phyloP scores from a whole-genome alignment of 2,329 filamentous ascomycete species.

The Tolypocladium inflatum region DNA sequence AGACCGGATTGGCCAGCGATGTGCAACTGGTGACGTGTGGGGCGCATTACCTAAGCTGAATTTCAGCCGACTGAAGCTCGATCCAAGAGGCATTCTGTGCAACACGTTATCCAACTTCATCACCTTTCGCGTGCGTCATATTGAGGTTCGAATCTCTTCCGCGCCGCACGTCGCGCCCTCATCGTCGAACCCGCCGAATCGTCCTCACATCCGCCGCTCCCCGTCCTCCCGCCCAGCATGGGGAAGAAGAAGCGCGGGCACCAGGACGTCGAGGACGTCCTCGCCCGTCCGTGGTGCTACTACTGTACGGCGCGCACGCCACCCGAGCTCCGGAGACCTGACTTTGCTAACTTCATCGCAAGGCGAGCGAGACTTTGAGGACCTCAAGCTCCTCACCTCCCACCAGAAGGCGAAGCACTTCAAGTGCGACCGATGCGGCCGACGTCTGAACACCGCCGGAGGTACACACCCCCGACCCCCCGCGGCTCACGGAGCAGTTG shows the following conservation, averaged over 20 bases:
- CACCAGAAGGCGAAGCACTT: slow-evolving; percentile 99
- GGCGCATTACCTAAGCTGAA: not conserved
- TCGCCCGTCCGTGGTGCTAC: slow-evolving; percentile 90
- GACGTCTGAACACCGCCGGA: slow-evolving; percentile 87
- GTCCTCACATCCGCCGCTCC: not conserved
- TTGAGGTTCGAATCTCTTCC: not conserved
- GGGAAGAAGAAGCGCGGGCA: slow-evolving; percentile 86
- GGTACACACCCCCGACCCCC: slow-evolving; percentile 42
- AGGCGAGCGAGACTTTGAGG: slow-evolving; percentile 94
- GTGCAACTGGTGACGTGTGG: too few relatives aligned
- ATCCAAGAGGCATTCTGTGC: not conserved
- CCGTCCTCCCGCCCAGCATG: slow-evolving; percentile 35
- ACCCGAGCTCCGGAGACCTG: slow-evolving; percentile 3
- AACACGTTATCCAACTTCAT: not conserved
- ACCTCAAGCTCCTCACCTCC: slow-evolving; percentile 89
- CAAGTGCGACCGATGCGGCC: slow-evolving; percentile 86
- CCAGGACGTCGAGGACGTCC: slow-evolving; percentile 79
- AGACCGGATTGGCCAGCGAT: too few relatives aligned
- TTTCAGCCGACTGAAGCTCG: not conserved
- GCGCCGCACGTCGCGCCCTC: not conserved
- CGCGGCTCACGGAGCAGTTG: not conserved
- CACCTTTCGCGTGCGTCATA: not conserved
- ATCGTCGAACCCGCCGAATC: not conserved
- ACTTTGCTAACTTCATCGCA: not conserved
- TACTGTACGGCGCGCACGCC: slow-evolving; percentile 54